Evolutionary conservation across 1,139 yeast genomes (phyloP).

Genomic region (Geotrichum histeridarum): DNA sequence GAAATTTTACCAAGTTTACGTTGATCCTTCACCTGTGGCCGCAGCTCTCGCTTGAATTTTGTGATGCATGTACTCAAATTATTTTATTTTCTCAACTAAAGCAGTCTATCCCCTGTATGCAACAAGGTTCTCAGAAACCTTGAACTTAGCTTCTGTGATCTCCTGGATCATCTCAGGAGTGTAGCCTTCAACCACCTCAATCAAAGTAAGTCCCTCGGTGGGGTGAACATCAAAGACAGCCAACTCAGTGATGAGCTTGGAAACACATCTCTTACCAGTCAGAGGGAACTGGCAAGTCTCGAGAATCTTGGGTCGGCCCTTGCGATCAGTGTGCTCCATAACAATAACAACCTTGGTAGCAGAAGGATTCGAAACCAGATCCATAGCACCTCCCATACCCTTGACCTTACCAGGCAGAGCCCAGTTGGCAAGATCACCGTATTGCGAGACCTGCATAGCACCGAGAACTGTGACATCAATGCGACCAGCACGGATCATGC

Average conservation of each 20-base stretch:
- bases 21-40: constrained; percentile 27
- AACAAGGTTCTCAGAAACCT: constrained; percentile 35
- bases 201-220: constrained; percentile 40
- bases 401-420: constrained; percentile 48
- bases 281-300: constrained; percentile 45
- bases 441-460: constrained; percentile 47
- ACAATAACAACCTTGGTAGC: constrained; percentile 47
- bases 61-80: background rate
- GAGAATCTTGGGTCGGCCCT: constrained; percentile 47
- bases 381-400: constrained; percentile 60
- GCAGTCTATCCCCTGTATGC: constrained; percentile 6
- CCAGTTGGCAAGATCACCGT: constrained; percentile 52
- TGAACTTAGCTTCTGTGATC: constrained; percentile 44
- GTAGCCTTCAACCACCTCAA: constrained; percentile 42
- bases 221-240: constrained; percentile 47
- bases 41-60: constrained; percentile 20
- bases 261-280: constrained; percentile 46
- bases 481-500: constrained; percentile 48
- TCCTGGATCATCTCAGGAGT: constrained; percentile 41
- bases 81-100: background rate
- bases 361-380: constrained; percentile 46
- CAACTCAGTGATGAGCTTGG: constrained; percentile 46
- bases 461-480: constrained; percentile 46
- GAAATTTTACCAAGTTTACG: constrained; percentile 31
- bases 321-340: constrained; percentile 48